phyloP scores from a whole-genome alignment of 2,329 filamentous ascomycete species.

The Ambrosiella cleistominuta region DNA sequence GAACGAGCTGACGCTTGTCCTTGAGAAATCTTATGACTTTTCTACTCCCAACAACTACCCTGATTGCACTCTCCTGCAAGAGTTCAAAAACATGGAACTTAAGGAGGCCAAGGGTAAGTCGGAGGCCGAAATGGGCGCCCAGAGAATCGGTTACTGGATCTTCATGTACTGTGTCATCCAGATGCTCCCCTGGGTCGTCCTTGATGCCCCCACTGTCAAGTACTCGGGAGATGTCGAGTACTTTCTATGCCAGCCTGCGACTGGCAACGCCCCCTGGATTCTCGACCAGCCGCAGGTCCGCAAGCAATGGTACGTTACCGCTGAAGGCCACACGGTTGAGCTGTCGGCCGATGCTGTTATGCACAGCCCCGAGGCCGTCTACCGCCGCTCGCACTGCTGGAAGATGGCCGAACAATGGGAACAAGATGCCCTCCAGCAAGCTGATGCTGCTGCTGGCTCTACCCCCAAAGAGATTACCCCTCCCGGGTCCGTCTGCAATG shows the following conservation, averaged over 20 bases:
- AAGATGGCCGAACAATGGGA: conserved; percentile 35
- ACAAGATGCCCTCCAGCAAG: conserved; percentile 18
- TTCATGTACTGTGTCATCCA: conserved; percentile 67
- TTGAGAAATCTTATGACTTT: conserved; percentile 69
- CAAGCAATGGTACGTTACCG: conserved; percentile 58
- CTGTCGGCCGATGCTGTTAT: conserved; percentile 41
- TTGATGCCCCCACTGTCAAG: conserved; percentile 54
- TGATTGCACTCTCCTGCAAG: conserved; percentile 36
- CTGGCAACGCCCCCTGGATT: conserved; percentile 57
- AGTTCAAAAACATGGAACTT: conserved; percentile 54
- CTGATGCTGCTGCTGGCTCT: conserved; percentile 14
- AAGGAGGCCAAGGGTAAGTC: conserved; percentile 47
- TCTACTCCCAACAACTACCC: conserved; percentile 34
- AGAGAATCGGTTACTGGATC: conserved; percentile 62
- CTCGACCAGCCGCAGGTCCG: conserved; percentile 44
- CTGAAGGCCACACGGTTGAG: conserved; percentile 39
- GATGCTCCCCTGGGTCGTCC: conserved; percentile 57
- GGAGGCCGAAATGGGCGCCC: conserved; percentile 49
- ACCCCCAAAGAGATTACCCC: conserved; percentile 6
- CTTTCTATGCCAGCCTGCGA: conserved; percentile 61
- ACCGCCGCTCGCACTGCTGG: conserved; percentile 41
- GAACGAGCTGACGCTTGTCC: conserved; percentile 56
- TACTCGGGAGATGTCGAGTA: conserved; percentile 61
- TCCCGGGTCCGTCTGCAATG: conserved; percentile 5
- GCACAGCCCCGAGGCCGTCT: conserved; percentile 43